Base-by-base conservation (phyloP, 371 early-diverging fungal genomes). In the Choanephora cucurbitarum region DNA sequence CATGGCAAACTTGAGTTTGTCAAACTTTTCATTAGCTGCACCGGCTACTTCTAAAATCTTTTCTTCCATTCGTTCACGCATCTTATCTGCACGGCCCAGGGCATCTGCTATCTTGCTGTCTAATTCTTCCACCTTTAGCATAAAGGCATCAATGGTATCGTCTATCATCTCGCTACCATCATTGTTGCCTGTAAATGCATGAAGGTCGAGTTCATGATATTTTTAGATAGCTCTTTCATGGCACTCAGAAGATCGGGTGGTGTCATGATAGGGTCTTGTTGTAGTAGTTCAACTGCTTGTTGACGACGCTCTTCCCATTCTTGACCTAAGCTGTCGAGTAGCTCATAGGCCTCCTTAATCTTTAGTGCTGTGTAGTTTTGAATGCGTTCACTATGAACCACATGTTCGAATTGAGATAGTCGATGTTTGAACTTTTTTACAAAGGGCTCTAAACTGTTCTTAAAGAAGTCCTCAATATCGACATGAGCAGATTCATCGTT, bases 91-190 rank as follows among this genome's bases (percentile, higher is more conserved):
- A 28, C 57, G 44, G 11, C 70, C 66, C 8, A 79, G 53, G 1
- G 73, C 71, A 49, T 76, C 71, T 9, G 75, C 64, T 39, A 79
- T 74, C 19, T 70, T 66, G 18, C 59, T 58, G 57, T 79, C 80
- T 11, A 79, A 49, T 43, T 79, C 77, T 58, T 79, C 80, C 53
- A 79, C 72, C 53, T 65, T 70, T 17, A 55, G 41, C 69, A 79
- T 72, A 40, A 75, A 61, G 15, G 72, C 69, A 43, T 79, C 80
- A 34, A 79, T 73, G 18, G 74, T 69, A 46, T 72, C 69, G 34
- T 77, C 78, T 19, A 70, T 55, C 42, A 60, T 65, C 31, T 73
- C 78, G 23, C 69, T 53, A 14, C 14, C 32, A 59, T 73, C 28
- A 34, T 13, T 44, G 8, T 60, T 32, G 14, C 52, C 24, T 13